Evolutionary conservation across 176 grass and related monocot species (phyloP).

Genomic region (Miscanthus lutarioriparius): DNA sequence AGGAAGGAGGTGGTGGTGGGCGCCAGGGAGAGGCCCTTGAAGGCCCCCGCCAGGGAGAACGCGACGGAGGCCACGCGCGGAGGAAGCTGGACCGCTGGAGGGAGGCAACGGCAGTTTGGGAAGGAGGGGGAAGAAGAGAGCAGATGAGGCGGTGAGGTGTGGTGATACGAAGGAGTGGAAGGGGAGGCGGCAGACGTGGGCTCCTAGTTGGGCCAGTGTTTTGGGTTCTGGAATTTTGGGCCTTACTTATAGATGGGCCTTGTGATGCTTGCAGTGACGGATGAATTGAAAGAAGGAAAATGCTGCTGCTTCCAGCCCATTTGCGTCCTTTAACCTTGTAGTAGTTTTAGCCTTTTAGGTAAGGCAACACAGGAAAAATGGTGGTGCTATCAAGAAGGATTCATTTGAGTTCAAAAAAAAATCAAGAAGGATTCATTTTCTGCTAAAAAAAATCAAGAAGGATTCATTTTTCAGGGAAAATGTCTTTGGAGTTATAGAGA

Average conservation of each 20-base stretch:
- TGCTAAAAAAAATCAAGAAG: too few species aligned
- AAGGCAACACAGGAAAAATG: too few species aligned
- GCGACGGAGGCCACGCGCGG: constrained; percentile 53
- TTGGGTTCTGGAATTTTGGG: neutral
- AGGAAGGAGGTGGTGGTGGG: constrained; percentile 34
- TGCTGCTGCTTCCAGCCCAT: neutral
- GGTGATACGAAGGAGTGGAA: constrained; percentile 32
- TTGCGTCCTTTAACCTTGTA: neutral
- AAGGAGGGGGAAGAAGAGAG: neutral
- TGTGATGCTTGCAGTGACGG: neutral
- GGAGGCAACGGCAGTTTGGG: constrained; percentile 24
- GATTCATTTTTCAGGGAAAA: too few species aligned
- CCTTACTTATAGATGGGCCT: neutral
- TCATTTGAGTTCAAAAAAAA: too few species aligned
- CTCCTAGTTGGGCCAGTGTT: neutral
- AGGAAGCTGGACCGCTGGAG: neutral
- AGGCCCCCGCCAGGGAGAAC: constrained; percentile 62
- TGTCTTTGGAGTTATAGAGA: neutral
- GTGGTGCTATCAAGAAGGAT: neutral
- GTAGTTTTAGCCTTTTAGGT: too few species aligned
- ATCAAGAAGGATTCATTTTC: neutral
- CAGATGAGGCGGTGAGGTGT: constrained; percentile 11
- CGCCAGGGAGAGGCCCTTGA: constrained; percentile 68
- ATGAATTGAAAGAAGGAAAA: too few species aligned
- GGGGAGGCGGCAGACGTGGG: neutral